A percentile compares a stretch with the other conserved stretches of the same genome.
Evolutionary conservation across 108 stramenopile genomes (phyloP).

Genomic region (Parietichytrium sp.): DNA sequence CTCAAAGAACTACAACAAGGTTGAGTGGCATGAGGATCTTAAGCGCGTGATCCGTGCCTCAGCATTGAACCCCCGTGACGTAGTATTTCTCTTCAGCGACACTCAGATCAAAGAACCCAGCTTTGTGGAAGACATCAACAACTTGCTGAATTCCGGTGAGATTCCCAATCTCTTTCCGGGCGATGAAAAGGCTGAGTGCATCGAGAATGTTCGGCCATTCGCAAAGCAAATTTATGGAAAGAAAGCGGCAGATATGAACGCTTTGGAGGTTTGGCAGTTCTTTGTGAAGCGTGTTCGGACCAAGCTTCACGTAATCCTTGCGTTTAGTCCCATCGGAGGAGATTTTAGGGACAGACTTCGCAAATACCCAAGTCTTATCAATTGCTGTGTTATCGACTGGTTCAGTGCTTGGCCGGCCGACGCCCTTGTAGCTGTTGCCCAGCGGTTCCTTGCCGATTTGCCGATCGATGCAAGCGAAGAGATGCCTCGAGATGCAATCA

Average conservation of each 20-base stretch:
- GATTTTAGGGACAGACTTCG: slow-evolving; percentile 68
- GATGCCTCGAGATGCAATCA: slow-evolving; percentile 42
- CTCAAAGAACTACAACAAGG: slow-evolving; percentile 62
- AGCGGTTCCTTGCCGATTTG: slow-evolving; percentile 56
- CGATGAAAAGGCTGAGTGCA: slow-evolving; percentile 62
- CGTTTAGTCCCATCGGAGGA: slow-evolving; percentile 70
- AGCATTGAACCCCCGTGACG: slow-evolving; percentile 53
- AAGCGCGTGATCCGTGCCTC: slow-evolving; percentile 61
- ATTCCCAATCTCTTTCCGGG: slow-evolving; percentile 68
- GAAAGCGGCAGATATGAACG: slow-evolving; percentile 60
- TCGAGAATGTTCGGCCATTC: slow-evolving; percentile 55
- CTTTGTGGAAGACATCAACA: slow-evolving; percentile 71
- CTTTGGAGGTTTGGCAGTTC: slow-evolving; percentile 60
- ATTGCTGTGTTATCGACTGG: slow-evolving; percentile 73
- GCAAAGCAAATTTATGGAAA: slow-evolving; percentile 60
- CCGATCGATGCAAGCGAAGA: slow-evolving; percentile 43
- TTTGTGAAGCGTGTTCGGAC: slow-evolving; percentile 60
- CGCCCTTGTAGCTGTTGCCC: slow-evolving; percentile 65
- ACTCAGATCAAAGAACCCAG: slow-evolving; percentile 67
- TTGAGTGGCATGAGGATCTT: slow-evolving; percentile 70
- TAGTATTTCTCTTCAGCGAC: slow-evolving; percentile 66
- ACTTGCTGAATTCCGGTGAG: slow-evolving; percentile 69
- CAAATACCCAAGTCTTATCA: slow-evolving; percentile 67
- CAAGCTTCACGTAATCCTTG: slow-evolving; percentile 68
- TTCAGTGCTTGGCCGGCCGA: slow-evolving; percentile 70